Conservation (phyloP, 345 rosid species). For the Pistacia integerrima region DNA sequence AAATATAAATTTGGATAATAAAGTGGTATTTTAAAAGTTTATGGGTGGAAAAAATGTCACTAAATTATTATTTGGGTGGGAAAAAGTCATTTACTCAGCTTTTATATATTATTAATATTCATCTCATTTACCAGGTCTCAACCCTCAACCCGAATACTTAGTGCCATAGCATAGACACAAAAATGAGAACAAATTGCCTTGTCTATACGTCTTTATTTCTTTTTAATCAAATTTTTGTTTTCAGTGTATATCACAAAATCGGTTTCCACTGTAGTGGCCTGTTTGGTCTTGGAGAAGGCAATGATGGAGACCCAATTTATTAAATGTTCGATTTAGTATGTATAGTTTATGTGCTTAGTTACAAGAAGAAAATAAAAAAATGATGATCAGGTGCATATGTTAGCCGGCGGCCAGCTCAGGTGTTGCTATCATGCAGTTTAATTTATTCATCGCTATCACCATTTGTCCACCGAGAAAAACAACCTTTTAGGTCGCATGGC, state of each 20-base stretch:
- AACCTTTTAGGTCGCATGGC: not conserved
- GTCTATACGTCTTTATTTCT: not conserved
- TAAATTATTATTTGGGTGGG: no score
- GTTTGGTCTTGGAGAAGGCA: slow-evolving; percentile 10
- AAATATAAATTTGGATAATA: no score
- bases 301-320: slow-evolving; percentile 2
- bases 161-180: not conserved
- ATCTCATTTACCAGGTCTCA: not conserved
- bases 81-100: no score
- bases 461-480: not conserved
- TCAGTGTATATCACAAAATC: not conserved
- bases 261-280: slow-evolving; percentile 6
- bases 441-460: not conserved
- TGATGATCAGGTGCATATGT: not conserved
- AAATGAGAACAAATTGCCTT: not conserved
- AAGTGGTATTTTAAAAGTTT: no score
- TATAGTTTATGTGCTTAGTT: not conserved
- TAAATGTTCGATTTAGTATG: no score
- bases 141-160: not conserved
- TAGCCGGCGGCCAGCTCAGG: slow-evolving; percentile 19
- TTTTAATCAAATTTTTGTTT: slow-evolving; percentile 3
- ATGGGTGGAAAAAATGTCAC: no score
- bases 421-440: not conserved
- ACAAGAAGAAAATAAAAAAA: not conserved
- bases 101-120: not conserved